These are phyloP conservation scores for Arxiozyma bovina DNA, from an alignment of 1,139 yeast genomes.

Conservation along the genomic window DNA sequence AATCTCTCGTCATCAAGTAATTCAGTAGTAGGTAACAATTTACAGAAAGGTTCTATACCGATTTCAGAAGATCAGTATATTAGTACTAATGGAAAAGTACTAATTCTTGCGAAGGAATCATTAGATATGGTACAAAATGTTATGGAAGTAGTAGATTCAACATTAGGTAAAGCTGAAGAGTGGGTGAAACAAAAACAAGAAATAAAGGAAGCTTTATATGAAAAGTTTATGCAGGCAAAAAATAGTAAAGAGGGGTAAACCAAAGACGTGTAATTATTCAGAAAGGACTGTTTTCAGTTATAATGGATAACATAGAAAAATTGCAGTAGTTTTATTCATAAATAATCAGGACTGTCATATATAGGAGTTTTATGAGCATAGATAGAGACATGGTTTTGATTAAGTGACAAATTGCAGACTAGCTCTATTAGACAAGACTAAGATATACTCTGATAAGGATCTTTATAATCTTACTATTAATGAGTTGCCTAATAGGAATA, in stretches of 20 bases:
- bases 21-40: neutral
- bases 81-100: constrained; percentile 55
- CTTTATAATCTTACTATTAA: too few relatives aligned
- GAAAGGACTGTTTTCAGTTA: too few relatives aligned
- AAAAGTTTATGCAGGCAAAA: constrained; percentile 18
- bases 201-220: constrained; percentile 26
- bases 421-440: too few relatives aligned
- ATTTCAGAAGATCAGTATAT: constrained; percentile 16
- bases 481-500: too few relatives aligned
- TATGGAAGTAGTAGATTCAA: constrained; percentile 75
- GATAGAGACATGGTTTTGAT: too few relatives aligned
- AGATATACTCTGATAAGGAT: too few relatives aligned
- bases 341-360: too few relatives aligned
- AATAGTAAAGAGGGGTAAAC: neutral
- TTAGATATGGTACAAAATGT: constrained; percentile 80
- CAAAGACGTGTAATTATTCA: too few relatives aligned
- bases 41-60: neutral
- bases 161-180: constrained; percentile 70
- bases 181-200: constrained; percentile 56
- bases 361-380: too few relatives aligned
- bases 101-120: constrained; percentile 80
- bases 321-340: too few relatives aligned
- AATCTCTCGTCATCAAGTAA: constrained; percentile 5
- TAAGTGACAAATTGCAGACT: too few relatives aligned
- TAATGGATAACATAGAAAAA: too few relatives aligned